Evolutionary conservation across 1,284 basidiomycete genomes (phyloP).

Genomic region (Anthracocystis panici-leucophaei): DNA sequence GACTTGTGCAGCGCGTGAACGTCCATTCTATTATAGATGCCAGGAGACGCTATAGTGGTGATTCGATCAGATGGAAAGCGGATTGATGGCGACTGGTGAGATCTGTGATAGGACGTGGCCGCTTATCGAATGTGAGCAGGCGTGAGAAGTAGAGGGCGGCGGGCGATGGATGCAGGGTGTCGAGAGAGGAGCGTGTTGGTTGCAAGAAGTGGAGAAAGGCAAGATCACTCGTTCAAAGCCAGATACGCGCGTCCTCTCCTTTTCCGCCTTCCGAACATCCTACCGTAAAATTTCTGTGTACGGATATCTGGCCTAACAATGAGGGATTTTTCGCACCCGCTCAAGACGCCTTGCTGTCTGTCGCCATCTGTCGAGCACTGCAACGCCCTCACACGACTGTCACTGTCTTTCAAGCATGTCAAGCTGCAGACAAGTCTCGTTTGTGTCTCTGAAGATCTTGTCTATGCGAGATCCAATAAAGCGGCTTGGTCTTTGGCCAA

Average conservation of each 20-base stretch:
- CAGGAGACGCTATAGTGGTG: neutral
- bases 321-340: neutral
- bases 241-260: constrained; percentile 22
- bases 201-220: constrained; percentile 22
- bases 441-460: neutral
- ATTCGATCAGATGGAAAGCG: neutral
- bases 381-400: too few species aligned
- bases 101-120: too few species aligned
- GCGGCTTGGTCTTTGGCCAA: constrained; percentile 34
- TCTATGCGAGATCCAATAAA: constrained; percentile 14
- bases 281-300: neutral
- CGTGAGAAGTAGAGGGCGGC: neutral
- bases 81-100: neutral
- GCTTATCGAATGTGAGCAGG: too few species aligned
- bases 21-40: constrained; percentile 14
- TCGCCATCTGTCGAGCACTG: constrained; percentile 1
- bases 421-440: too few species aligned
- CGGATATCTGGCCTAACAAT: neutral
- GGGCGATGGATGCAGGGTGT: neutral
- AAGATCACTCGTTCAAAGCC: constrained; percentile 25
- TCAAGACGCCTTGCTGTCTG: neutral
- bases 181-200: constrained; percentile 3
- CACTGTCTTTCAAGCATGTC: too few species aligned
- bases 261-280: constrained; percentile 13
- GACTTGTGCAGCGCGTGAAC: constrained; percentile 30